Conservation (phyloP, 495 filamentous ascomycete species). For the Penicillium soppii region DNA sequence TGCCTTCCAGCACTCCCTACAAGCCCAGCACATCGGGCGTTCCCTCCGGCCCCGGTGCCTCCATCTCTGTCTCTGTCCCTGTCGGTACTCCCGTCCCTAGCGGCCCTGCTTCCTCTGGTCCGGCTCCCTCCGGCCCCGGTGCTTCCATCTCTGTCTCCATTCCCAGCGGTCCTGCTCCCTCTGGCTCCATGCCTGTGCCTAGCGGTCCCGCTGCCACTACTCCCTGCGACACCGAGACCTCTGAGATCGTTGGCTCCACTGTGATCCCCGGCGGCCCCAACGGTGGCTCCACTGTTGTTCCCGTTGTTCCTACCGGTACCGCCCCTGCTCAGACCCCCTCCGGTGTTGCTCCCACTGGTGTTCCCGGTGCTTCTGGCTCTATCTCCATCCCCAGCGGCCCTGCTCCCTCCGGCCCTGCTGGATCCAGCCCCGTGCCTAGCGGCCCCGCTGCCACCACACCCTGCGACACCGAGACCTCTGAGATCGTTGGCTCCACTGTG, state of each 20-base stretch:
- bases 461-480: slow-evolving; percentile 21
- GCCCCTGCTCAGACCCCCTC: slow-evolving; percentile 7
- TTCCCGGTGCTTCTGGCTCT: neutral
- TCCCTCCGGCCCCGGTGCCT: slow-evolving; percentile 8
- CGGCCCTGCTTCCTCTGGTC: slow-evolving; percentile 4
- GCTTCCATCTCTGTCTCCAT: slow-evolving; percentile 2
- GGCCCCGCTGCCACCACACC: slow-evolving; percentile 16
- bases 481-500: slow-evolving; percentile 7
- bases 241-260: slow-evolving; percentile 9
- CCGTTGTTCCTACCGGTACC: slow-evolving; percentile 7
- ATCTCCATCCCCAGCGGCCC: too few relatives aligned
- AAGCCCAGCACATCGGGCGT: slow-evolving; percentile 1
- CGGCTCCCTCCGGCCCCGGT: slow-evolving; percentile 10
- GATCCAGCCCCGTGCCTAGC: neutral
- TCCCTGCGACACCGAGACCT: slow-evolving; percentile 25
- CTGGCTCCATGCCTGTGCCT: neutral
- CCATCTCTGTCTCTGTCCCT: slow-evolving; percentile 7
- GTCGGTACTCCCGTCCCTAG: neutral
- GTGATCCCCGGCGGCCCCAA: slow-evolving; percentile 9
- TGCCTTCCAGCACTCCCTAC: slow-evolving; percentile 16
- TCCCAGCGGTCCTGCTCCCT: slow-evolving; percentile 6
- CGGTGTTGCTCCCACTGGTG: slow-evolving; percentile 9
- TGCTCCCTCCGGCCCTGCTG: neutral
- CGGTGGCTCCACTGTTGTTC: slow-evolving; percentile 5
- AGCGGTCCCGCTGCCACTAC: slow-evolving; percentile 8